Base-by-base conservation (phyloP, 75 land plant species). In the Isoetes taiwanensis region DNA sequence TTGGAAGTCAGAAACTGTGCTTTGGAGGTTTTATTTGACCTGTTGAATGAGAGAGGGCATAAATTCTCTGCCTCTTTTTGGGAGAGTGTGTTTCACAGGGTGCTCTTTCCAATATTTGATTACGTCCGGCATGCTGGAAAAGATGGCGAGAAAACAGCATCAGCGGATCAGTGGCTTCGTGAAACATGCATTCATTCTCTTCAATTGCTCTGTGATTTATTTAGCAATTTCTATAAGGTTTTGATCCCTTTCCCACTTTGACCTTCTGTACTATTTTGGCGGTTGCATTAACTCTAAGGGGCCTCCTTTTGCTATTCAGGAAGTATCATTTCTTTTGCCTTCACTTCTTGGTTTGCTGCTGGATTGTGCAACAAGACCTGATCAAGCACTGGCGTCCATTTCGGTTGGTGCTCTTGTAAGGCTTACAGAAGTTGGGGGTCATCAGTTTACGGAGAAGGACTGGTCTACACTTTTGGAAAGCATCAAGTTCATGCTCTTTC, bases 391-490 rank as follows among this genome's bases (percentile, higher is more conserved):
- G 14, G 88, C 90, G 61, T 77, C 89, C 30, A 76, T 91, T 19
- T 75, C 97, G 54, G 61, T 87, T 46, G 90, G 82, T 67, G 97
- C 97, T 31, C 68, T 91, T 42, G 89, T 89, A 37, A 93, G 91
- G 63, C 88, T 91, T 9, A 80, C 81, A 41, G 83, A 86, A 72
- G 88, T 91, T 67, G 97, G 97, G 32, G 97, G 97, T 42, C 88
- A 87, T 57, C 88, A 83, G 35, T 91, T 91, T 54, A 75, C 77
- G 67, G 78, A 78, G 32, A 59, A 54, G 64, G 97, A 91, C 68
- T 91, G 97, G 97, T 79, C 82, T 48, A 91, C 82, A 8, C 64
- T 91, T 52, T 59, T 91, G 56, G 79, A 81, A 20, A 81, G 97
- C 60, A 71, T 91, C 53, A 69, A 85, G 97, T 91, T 59, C 21